These are phyloP conservation scores for Populus nigra DNA, from an alignment of 345 rosid species.

Conservation along the genomic window DNA sequence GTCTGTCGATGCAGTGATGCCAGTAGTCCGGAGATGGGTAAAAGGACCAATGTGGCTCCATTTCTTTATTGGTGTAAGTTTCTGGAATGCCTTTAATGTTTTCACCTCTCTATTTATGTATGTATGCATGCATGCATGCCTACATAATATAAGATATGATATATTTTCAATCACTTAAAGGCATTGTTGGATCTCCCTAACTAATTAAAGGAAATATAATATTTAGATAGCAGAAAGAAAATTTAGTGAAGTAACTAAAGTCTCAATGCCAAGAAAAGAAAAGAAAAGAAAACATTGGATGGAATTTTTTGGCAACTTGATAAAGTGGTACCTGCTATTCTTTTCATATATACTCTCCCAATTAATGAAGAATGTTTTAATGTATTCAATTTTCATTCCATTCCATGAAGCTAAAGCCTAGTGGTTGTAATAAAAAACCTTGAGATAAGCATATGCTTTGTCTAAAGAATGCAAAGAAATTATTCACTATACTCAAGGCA, in stretches of 20 bases:
- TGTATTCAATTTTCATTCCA: background rate
- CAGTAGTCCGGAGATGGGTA: constrained; percentile 63
- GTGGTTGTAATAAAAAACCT: background rate
- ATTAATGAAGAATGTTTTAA: background rate
- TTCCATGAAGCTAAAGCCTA: background rate
- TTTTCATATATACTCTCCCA: background rate
- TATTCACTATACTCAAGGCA: no score
- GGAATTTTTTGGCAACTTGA: no score
- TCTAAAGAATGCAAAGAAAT: background rate
- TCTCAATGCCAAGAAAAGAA: no score
- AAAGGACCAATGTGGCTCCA: constrained; percentile 98
- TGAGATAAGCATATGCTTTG: background rate
- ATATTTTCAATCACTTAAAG: no score
- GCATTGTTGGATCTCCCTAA: no score
- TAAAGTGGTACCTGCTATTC: background rate
- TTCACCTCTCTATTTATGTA: background rate
- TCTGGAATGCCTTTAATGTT: background rate
- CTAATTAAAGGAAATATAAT: no score
- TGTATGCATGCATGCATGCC: no score
- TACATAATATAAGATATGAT: no score
- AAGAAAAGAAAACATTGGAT: no score
- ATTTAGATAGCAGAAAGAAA: no score
- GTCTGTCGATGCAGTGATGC: constrained; percentile 61
- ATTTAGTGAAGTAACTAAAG: no score
- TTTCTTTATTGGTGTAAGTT: constrained; percentile 88